Evolutionary conservation across 352 stramenopile genomes (phyloP).

Genomic region (Phytophthora pini): DNA sequence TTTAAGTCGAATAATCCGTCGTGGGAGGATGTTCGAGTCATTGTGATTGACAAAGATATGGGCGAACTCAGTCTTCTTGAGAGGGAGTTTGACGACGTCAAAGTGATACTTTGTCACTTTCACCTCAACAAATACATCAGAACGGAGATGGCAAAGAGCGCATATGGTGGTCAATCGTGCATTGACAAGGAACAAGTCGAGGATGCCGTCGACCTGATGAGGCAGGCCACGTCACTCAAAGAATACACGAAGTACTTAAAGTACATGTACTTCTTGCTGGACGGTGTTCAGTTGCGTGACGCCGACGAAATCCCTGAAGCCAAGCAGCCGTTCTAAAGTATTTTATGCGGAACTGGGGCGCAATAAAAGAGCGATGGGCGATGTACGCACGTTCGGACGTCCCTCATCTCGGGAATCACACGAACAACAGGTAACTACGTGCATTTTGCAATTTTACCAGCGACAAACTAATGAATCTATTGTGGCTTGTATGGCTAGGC

Average conservation of each 20-base stretch:
- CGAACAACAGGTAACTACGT: conserved; percentile 6
- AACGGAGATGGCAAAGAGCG: neutral
- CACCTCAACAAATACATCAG: conserved; percentile 12
- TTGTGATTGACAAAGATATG: conserved; percentile 5
- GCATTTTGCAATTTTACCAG: too few relatives aligned
- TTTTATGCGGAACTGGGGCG: neutral
- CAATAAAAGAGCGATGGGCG: conserved; percentile 8
- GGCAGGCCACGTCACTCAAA: neutral
- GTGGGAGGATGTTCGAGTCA: neutral
- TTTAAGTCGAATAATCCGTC: conserved; percentile 5
- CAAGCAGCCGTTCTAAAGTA: neutral
- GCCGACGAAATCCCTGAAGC: neutral
- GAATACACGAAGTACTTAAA: conserved; percentile 10
- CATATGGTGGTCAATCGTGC: neutral
- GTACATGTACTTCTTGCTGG: conserved; percentile 3
- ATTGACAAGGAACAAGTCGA: conserved; percentile 3
- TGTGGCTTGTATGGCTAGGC: neutral
- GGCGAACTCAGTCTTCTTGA: neutral
- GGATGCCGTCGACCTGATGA: neutral
- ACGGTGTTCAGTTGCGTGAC: neutral
- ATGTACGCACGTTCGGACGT: conserved; percentile 8
- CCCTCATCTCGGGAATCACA: conserved; percentile 9
- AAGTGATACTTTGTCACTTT: conserved; percentile 1
- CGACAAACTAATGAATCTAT: too few relatives aligned
- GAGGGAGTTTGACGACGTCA: neutral